phyloP scores from a whole-genome alignment of 169 alveolate genomes.

The Eimeria brunetti region DNA sequence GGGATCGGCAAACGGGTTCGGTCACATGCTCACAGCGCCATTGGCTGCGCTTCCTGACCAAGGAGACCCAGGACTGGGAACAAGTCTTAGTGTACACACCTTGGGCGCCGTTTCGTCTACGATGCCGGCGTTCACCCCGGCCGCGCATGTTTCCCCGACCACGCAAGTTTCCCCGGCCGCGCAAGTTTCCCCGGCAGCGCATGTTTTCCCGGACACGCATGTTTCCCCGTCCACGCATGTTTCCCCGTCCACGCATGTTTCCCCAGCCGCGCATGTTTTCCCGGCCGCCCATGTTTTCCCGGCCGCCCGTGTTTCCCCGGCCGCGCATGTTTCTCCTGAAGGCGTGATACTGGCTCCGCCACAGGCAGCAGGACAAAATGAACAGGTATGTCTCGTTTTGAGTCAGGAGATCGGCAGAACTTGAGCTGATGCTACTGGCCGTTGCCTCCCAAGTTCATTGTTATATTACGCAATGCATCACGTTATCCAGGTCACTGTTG shows the following conservation, averaged over 20 bases:
- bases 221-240: too few relatives aligned
- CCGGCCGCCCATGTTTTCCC: too few relatives aligned
- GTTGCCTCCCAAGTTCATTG: neutral
- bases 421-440: neutral
- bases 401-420: neutral
- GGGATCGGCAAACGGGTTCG: neutral
- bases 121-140: neutral
- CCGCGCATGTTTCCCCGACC: neutral
- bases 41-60: neutral
- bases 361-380: neutral
- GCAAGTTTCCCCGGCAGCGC: too few relatives aligned
- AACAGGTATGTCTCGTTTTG: neutral
- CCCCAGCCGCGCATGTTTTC: too few relatives aligned
- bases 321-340: neutral
- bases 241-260: too few relatives aligned
- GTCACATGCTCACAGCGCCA: neutral
- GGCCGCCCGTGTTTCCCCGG: too few relatives aligned
- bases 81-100: neutral
- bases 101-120: neutral
- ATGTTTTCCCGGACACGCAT: too few relatives aligned
- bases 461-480: neutral
- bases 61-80: neutral
- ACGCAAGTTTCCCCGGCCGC: too few relatives aligned
- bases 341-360: neutral
- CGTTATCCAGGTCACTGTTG: neutral